phyloP scores from a whole-genome alignment of 805 yeast genomes.

The Metschnikowia cubensis region DNA sequence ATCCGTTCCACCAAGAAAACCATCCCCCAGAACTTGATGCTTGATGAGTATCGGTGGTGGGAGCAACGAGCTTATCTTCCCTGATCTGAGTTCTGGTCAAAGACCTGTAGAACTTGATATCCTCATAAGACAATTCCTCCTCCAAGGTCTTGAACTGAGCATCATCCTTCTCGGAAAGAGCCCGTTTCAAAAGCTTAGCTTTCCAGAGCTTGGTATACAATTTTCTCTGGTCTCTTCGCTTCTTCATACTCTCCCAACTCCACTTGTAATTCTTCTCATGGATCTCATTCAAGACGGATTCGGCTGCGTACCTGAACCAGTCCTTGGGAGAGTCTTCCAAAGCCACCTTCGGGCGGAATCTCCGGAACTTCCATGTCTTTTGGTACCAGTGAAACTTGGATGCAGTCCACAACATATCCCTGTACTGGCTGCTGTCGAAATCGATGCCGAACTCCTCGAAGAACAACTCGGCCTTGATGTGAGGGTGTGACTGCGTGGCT shows the following conservation, averaged over 20 bases:
- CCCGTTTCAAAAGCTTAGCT: conserved; percentile 41
- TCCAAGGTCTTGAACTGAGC: conserved; percentile 50
- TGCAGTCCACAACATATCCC: conserved; percentile 74
- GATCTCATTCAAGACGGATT: conserved; percentile 72
- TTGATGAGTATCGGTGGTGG: conserved; percentile 13
- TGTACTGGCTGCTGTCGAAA: conserved; percentile 79
- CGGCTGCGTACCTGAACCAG: conserved; percentile 82
- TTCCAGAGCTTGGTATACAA: conserved; percentile 69
- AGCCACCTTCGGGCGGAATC: conserved; percentile 57
- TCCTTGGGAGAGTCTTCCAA: conserved; percentile 61
- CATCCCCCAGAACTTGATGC: conserved; percentile 45
- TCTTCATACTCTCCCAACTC: conserved; percentile 82
- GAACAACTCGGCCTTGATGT: conserved; percentile 65
- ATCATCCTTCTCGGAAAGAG: conserved; percentile 18
- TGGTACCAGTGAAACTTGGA: conserved; percentile 76
- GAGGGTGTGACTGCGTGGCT: conserved; percentile 63
- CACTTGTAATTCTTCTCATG: conserved; percentile 76
- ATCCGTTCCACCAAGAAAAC: conserved; percentile 69
- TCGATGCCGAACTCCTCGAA: conserved; percentile 89
- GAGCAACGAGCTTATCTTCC: conserved; percentile 43
- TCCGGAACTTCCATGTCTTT: conserved; percentile 71
- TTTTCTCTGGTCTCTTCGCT: conserved; percentile 68
- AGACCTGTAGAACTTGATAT: conserved; percentile 79
- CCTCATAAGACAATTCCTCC: conserved; percentile 61
- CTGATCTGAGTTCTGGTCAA: conserved; percentile 65